Base-by-base conservation (phyloP, 192 early-diverging fungal species). In the Podila epicladia region DNA sequence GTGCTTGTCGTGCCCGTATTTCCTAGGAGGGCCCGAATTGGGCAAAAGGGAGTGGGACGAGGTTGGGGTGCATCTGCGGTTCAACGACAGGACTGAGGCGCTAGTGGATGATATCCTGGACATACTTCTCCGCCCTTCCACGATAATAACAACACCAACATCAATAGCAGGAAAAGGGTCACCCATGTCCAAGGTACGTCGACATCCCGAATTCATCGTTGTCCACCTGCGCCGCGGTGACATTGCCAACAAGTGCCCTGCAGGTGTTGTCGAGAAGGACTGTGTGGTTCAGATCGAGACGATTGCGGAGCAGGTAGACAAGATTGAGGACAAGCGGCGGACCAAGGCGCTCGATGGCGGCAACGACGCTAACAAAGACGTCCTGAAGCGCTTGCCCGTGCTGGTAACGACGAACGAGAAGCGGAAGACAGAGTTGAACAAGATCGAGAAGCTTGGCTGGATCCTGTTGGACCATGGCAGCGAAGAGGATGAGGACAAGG, bases 211-310 rank as follows among this genome's bases (percentile, higher is more conserved):
- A 33, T 79, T 79, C 59, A 79, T 79, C 32, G 64, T 79, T 12
- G 35, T 79, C 33, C 76, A 79, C 49, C 24, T 79, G 7, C 69
- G 76, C 0, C 76, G 76, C 15, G 76, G 76, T 0, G 76, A 79
- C 17, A 79, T 79, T 50, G 65, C 58, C 13, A 67, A 19, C 31
- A 79, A 72, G 41, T 79, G 76, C 59, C 64, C 64, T 2, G 22
- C 38, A 17, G 76, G 65, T 3, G 24, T 63, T 53, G 41, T 35
- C 5, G 76, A 79, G 60, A 58, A 58, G 53, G 76, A 79, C 26
- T 79, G 76, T 59, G 37, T 79, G 53, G 76, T 79, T 26, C 76
- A 79, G 65, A 79, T 79, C 9, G 76, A 79, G 33, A 32, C 48
- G 4, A 79, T 79, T 59, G 76, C 76, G 6, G 65, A 79, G 17